Evolutionary conservation across 2,329 filamentous ascomycete species (phyloP), one percentile per base, ranked within the genome.

Genomic region (Apiospora kogelbergensis): DNA sequence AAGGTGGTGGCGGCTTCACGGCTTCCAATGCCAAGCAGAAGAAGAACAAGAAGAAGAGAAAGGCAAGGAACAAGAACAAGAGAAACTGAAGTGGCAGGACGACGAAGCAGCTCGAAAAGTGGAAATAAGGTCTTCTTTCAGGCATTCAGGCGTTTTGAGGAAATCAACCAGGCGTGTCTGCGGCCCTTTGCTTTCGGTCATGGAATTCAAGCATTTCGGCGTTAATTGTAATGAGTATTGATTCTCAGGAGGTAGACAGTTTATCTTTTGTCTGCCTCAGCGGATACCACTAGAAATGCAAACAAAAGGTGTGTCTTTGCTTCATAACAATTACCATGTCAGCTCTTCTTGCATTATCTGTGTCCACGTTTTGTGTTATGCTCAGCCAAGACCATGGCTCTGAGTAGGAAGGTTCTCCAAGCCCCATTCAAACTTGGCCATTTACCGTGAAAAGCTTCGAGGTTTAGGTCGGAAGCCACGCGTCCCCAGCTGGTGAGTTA

Each of bases 111-210:
- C 30, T 37, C 30, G 30, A 60, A 60, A 60, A 60, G 30, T 17
- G 37, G 53, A n/a, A 17, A n/a, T 60, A 37, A 30, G 53, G 6
- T n/a, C 17, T 60, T 60, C 3, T 60, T 57, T 57, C 26, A 17
- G 30, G 53, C 53, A 60, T 60, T 60, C 26, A 60, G 53, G 53
- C 53, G 53, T 60, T 60, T 60, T 37, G 53, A 60, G 53, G 53
- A 60, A 20, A n/a, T 37, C 30, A 11, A 37, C 30, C 30, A 37
- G 30, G 53, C 53, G 22, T 60, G 53, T 30, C 13, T 60, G 53
- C 15, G 48, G 48, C 48, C 17, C 30, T 37, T 37, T 60, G 30
- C 17, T 37, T 37, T 37, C 53, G 30, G 53, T 60, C 53, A n/a
- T 30, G 53, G 53, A 37, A 60, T 15, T 60, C 53, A 37, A 60